Evolutionary conservation across 441 rosid genomes (phyloP).

Genomic region (Melastoma candidum): DNA sequence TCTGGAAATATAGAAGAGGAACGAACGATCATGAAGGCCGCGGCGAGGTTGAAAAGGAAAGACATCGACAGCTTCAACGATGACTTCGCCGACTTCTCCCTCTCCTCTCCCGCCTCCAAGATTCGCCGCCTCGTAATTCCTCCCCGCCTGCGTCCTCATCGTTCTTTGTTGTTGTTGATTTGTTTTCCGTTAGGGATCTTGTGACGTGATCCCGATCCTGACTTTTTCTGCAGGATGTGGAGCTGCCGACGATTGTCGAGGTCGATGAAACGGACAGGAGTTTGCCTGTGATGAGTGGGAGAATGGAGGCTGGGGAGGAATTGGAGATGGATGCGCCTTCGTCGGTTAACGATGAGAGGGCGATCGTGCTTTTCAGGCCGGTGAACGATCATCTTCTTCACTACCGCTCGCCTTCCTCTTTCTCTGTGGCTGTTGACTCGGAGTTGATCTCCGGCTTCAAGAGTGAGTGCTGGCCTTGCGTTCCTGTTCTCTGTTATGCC

Average conservation of each 20-base stretch:
- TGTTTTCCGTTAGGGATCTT: too few species aligned
- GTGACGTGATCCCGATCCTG: background rate
- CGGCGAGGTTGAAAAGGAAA: conserved; percentile 53
- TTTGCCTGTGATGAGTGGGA: conserved; percentile 4
- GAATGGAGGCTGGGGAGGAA: conserved; percentile 7
- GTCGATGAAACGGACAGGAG: conserved; percentile 31
- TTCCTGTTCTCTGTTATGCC: background rate
- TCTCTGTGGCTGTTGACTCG: conserved; percentile 31
- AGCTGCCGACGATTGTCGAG: conserved; percentile 54
- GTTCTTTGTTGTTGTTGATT: background rate
- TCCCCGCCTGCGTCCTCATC: background rate
- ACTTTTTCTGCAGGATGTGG: conserved; percentile 28
- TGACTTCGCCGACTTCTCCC: conserved; percentile 74
- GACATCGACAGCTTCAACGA: conserved; percentile 56
- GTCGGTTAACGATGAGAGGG: conserved; percentile 41
- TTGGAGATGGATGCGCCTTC: background rate
- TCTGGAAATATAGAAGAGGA: too few species aligned
- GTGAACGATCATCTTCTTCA: conserved; percentile 8
- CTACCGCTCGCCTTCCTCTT: conserved; percentile 17
- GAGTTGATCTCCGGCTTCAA: conserved; percentile 41
- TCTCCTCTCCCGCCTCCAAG: conserved; percentile 67
- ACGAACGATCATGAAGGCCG: conserved; percentile 7
- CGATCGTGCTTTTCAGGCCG: conserved; percentile 57
- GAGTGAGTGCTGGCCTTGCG: conserved; percentile 28
- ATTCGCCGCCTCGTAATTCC: conserved; percentile 64